Evolutionary conservation across 2,329 filamentous ascomycete genomes (phyloP).

Genomic region (Nemania sp.): DNA sequence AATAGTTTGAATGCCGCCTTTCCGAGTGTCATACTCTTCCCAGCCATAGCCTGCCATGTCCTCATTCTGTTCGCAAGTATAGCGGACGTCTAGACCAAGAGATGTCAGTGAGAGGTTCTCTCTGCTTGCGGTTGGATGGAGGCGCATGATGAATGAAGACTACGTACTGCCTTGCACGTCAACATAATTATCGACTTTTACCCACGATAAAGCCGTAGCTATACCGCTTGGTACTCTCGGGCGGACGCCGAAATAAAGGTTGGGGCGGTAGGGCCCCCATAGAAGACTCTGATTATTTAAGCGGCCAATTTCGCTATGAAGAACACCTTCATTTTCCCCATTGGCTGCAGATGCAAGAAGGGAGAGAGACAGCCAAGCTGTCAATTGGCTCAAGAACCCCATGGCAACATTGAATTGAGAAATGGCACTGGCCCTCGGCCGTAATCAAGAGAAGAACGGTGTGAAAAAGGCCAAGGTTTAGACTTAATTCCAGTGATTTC

Average conservation of each 20-base stretch:
- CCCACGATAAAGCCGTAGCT: constrained; percentile 88
- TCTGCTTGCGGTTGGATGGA: background rate
- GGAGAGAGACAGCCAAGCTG: constrained; percentile 51
- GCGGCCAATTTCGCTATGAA: constrained; percentile 63
- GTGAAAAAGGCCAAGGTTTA: background rate
- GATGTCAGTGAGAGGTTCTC: constrained; percentile 6
- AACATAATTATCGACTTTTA: constrained; percentile 81
- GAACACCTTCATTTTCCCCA: constrained; percentile 53
- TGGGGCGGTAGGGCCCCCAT: constrained; percentile 96
- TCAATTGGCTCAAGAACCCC: constrained; percentile 48
- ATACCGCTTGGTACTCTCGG: constrained; percentile 85
- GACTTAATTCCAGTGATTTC: background rate
- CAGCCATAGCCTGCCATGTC: constrained; percentile 96
- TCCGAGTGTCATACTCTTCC: constrained; percentile 94
- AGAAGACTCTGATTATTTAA: constrained; percentile 84
- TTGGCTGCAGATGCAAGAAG: constrained; percentile 39
- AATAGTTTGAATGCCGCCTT: constrained; percentile 88
- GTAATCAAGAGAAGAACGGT: background rate
- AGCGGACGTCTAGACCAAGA: constrained; percentile 75
- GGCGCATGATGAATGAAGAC: background rate
- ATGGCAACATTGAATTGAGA: constrained; percentile 47
- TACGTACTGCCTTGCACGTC: constrained; percentile 79
- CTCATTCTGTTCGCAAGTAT: constrained; percentile 96
- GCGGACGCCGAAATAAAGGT: constrained; percentile 92
- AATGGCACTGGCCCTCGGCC: background rate